Evolutionary conservation across 2,329 filamentous ascomycete genomes (phyloP), one percentile per base, ranked within the genome.

Genomic region (Xylariaceae sp.): DNA sequence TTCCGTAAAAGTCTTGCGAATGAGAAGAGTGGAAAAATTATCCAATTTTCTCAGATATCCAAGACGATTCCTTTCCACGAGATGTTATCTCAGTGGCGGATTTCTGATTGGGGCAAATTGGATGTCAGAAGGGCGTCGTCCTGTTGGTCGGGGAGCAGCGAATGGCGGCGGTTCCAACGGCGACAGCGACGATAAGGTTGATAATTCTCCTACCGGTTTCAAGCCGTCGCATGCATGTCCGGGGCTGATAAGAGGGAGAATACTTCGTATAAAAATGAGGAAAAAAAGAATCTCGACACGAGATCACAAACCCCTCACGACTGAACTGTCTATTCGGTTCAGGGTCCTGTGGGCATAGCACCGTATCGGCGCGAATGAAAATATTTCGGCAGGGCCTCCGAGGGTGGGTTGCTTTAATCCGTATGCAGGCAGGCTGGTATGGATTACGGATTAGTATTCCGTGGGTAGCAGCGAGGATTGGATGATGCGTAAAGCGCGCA

Each of bases 401-500:
- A 23, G n/a, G 49, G 59, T 56, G 59, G 60, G 57, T 8, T 42
- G 37, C 9, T 42, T 42, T 30, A 30, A 30, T 30, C 23, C 23
- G 23, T 30, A 30, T 30, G 23, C 23, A 30, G 23, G 23, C 23
- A 30, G 23, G 17, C 17, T 18, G 17, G 1, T 18, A 18, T 18
- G 17, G 23, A 30, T 30, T 30, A 30, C 23, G 23, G 23, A 30
- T 30, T 30, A 30, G 23, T 30, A 30, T 30, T 30, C 23, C 23
- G 23, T 30, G 23, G 23, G 23, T 30, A 30, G 23, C 5, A 30
- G 23, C 5, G 23, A 30, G 23, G 23, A 30, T 30, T 2, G 23
- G 23, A 30, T 30, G 23, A 47, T 59, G 51, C 56, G 52, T 53
- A 58, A 63, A 69, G 67, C 67, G 67, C 66, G 67, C 65, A 67